Percentiles rank a stretch among this genome's conserved stretches.
Evolutionary conservation across 352 stramenopile genomes (phyloP).

Genomic region (Blastocystis sp.): DNA sequence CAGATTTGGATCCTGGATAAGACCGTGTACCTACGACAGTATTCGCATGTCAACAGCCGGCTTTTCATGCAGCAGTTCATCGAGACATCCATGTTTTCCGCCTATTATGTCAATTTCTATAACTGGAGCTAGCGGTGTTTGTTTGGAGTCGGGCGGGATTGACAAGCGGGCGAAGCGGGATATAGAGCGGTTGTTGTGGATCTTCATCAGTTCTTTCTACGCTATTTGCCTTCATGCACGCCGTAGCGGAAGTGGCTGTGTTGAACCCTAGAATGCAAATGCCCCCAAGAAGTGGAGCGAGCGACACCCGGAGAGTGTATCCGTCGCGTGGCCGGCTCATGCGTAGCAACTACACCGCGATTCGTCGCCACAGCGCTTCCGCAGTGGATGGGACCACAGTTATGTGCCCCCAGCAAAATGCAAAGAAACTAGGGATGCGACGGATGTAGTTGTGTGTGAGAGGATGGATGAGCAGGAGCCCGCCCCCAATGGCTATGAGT

Average conservation of each 20-base stretch:
- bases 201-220: neutral
- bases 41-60: constrained; percentile 15
- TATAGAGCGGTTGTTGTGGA: neutral
- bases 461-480: neutral
- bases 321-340: neutral
- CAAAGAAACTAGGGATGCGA: constrained; percentile 33
- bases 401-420: constrained; percentile 64
- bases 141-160: neutral
- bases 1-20: constrained; percentile 58
- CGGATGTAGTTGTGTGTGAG: neutral
- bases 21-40: constrained; percentile 13
- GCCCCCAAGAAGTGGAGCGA: constrained; percentile 18
- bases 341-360: constrained; percentile 22
- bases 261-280: neutral
- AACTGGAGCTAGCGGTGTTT: neutral
- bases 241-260: neutral
- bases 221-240: neutral
- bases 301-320: constrained; percentile 27
- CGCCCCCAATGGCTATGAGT: neutral
- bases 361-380: constrained; percentile 34
- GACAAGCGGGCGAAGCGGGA: neutral
- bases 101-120: constrained; percentile 13
- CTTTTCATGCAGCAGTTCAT: constrained; percentile 56
- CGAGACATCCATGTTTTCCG: constrained; percentile 65
- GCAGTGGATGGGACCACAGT: constrained; percentile 67